Conservation (phyloP, 768 basidiomycete species). For the Auriculariales sp. region DNA sequence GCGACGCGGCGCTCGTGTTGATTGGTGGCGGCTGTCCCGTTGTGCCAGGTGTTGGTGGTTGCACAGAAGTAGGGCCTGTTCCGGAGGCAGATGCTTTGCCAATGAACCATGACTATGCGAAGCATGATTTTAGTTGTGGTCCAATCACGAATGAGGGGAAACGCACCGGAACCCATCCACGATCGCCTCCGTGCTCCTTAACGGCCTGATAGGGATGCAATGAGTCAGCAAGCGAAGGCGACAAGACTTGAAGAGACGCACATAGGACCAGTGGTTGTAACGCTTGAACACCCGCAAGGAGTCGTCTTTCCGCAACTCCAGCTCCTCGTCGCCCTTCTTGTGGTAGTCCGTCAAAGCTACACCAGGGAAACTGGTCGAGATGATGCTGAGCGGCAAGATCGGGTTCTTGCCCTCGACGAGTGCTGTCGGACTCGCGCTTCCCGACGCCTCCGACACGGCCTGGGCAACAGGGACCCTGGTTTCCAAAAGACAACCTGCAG, state of each 20-base stretch:
- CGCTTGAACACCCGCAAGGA: conserved; percentile 86
- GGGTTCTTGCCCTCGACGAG: conserved; percentile 39
- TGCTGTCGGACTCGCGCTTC: conserved; percentile 19
- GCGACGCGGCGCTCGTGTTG: neutral
- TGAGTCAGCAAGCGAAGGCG: conserved; percentile 7
- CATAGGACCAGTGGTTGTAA: conserved; percentile 97
- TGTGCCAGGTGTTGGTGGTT: conserved; percentile 29
- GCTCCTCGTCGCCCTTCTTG: conserved; percentile 85
- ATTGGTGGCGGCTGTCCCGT: conserved; percentile 15
- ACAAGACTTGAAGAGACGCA: conserved; percentile 20
- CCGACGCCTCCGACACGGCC: conserved; percentile 71
- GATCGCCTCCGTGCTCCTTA: conserved; percentile 82
- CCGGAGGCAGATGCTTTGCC: conserved; percentile 55
- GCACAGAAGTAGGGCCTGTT: conserved; percentile 13
- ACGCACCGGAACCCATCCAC: conserved; percentile 89
- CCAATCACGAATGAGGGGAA: conserved; percentile 3
- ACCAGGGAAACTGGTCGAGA: conserved; percentile 96
- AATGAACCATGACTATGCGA: conserved; percentile 76
- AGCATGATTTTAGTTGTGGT: too few species aligned
- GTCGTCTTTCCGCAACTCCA: conserved; percentile 82
- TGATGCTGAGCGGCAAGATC: conserved; percentile 78
- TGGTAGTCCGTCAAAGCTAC: conserved; percentile 93
- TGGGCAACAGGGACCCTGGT: conserved; percentile 82
- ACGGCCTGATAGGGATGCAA: conserved; percentile 49
- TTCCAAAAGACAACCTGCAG: conserved; percentile 91